Percentiles rank a stretch among this genome's conserved stretches.
These are phyloP conservation scores for Gloeopeniophorella convolvens DNA, from an alignment of 768 basidiomycete species.

Conservation along the genomic window DNA sequence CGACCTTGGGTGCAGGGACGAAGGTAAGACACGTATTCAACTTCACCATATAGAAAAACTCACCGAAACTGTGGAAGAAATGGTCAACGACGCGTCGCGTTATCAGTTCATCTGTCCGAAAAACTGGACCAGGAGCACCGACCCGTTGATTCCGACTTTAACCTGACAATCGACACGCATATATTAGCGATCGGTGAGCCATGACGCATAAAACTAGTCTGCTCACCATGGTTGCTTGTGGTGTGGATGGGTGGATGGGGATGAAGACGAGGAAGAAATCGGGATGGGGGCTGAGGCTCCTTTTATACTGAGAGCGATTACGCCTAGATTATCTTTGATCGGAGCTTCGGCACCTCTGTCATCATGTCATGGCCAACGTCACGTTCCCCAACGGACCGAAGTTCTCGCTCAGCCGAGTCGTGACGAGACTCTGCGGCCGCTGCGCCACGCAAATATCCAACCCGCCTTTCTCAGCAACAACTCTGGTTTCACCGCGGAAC, in stretches of 20 bases:
- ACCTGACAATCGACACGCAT: constrained; percentile 32
- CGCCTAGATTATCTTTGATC: constrained; percentile 9
- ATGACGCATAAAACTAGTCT: too few relatives aligned
- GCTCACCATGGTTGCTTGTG: constrained; percentile 1
- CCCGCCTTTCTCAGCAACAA: too few relatives aligned
- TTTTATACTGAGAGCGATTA: neutral
- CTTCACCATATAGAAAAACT: neutral
- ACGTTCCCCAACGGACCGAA: neutral
- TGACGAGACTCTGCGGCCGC: neutral
- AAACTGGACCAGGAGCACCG: constrained; percentile 28
- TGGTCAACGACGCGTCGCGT: constrained; percentile 4
- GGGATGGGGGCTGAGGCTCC: constrained; percentile 1
- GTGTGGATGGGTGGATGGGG: neutral
- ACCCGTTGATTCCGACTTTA: constrained; percentile 98
- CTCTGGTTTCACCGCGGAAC: too few relatives aligned
- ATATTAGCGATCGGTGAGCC: neutral
- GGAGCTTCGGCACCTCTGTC: constrained; percentile 8
- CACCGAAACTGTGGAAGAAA: constrained; percentile 60
- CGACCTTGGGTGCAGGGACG: constrained; percentile 54
- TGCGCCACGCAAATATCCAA: neutral
- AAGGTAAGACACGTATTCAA: neutral
- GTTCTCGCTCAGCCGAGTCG: neutral
- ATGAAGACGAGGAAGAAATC: constrained; percentile 1
- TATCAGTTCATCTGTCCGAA: constrained; percentile 5
- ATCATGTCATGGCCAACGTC: neutral